Evolutionary conservation across 2,329 filamentous ascomycete genomes (phyloP), one percentile per base, ranked within the genome.

Genomic region (Sordariomycetes sp.): DNA sequence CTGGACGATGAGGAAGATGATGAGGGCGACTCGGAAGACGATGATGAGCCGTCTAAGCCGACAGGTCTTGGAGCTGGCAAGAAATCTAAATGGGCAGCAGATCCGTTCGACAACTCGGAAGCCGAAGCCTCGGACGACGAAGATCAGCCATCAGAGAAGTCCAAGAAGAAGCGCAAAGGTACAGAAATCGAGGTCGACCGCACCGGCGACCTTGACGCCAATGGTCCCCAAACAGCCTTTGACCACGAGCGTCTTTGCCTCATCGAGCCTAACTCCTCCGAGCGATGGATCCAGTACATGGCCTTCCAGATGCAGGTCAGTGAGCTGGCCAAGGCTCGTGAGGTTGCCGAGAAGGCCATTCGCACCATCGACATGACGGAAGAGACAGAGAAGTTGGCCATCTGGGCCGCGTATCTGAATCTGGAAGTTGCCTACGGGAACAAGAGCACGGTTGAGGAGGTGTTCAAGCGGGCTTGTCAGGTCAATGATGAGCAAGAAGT

Each of bases 211-310:
- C 75, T 98, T 9, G 87, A 95, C 54, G 78, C 75, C 30, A 77
- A 88, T 46, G 90, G 90, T 1, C 92, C 92, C 3, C 87, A 93
- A 54, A 90, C 86, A 2, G 75, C 85, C 12, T 85, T 83, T 42
- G 93, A 98, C 58, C 98, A 87, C 56, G 93, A 98, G 62, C 82
- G 92, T 46, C 78, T 95, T 17, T 74, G 98, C 27, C 75, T 98
- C 16, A 86, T 87, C 36, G 84, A 94, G 54, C 87, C 92, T 3
- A 87, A 96, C 61, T 90, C 85, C n/a, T 93, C 90, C 1, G 70
- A 82, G 41, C 72, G 96, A 19, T 98, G 92, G 92, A 85, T 95
- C 35, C 76, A 86, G 44, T 98, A 98, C 63, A 96, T 98, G 86
- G 87, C 88, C n/a, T 94, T 94, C 72, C 86, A 96, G 60, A 80